phyloP scores from a whole-genome alignment of 164 flowering plant species.

The Malania oleifera region DNA sequence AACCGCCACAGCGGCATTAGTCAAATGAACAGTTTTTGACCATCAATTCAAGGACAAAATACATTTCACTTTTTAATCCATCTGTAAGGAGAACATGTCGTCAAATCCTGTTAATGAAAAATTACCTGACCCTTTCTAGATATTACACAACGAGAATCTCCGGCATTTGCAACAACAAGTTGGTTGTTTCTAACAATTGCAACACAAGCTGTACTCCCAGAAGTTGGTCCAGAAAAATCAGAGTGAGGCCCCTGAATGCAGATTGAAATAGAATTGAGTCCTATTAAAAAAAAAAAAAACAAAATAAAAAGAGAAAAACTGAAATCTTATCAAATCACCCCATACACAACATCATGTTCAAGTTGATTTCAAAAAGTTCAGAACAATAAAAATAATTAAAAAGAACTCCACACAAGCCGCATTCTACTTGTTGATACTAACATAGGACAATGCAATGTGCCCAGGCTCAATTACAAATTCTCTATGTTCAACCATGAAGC shows the following conservation, averaged over 20 bases:
- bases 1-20: background rate
- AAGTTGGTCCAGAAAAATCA: conserved; percentile 94
- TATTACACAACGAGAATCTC: conserved; percentile 98
- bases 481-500: background rate
- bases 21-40: no score
- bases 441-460: background rate
- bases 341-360: no score
- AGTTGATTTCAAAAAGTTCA: no score
- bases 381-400: no score
- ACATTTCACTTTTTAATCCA: background rate
- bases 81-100: background rate
- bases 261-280: conserved; percentile 3
- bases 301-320: background rate
- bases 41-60: background rate
- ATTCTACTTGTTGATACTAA: no score
- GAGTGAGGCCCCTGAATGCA: conserved; percentile 86
- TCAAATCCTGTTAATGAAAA: background rate
- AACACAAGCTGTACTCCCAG: conserved; percentile 97
- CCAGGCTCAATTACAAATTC: background rate
- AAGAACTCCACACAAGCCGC: no score
- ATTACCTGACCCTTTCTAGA: conserved; percentile 96
- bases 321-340: background rate
- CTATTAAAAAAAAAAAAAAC: background rate
- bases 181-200: conserved; percentile 77
- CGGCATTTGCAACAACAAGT: conserved; percentile 96